phyloP scores from a whole-genome alignment of 1,139 yeast genomes.

The Pichia sorboxylosa region DNA sequence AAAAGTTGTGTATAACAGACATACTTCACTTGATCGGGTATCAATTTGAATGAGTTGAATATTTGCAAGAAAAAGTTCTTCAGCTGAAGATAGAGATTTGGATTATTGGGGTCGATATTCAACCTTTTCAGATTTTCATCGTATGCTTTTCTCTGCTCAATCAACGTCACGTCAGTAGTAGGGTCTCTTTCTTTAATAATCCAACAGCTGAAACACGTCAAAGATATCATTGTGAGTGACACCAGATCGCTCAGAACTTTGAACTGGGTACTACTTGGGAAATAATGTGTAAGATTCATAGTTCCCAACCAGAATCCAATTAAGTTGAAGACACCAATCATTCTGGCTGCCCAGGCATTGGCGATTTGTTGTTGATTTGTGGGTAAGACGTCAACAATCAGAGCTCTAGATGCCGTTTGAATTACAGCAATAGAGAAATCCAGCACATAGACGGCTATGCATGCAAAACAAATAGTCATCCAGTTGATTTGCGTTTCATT shows the following conservation, averaged over 20 bases:
- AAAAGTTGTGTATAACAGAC: conserved; percentile 36
- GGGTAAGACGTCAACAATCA: conserved; percentile 47
- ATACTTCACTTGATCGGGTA: conserved; percentile 32
- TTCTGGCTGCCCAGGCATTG: conserved; percentile 66
- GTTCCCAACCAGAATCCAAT: conserved; percentile 42
- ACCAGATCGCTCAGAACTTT: conserved; percentile 37
- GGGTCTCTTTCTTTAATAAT: conserved; percentile 36
- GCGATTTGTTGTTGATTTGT: conserved; percentile 42
- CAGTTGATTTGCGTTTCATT: conserved; percentile 16
- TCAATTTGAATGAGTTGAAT: conserved; percentile 26
- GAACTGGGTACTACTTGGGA: conserved; percentile 38
- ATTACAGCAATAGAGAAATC: conserved; percentile 49
- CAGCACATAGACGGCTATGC: conserved; percentile 36
- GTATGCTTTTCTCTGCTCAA: conserved; percentile 25
- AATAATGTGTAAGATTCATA: conserved; percentile 26
- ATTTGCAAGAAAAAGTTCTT: conserved; percentile 28
- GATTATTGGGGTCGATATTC: conserved; percentile 23
- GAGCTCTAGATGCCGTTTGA: conserved; percentile 49
- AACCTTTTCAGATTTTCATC: conserved; percentile 21
- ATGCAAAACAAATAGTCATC: conserved; percentile 34
- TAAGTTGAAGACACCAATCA: conserved; percentile 49
- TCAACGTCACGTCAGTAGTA: conserved; percentile 28
- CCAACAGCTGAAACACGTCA: conserved; percentile 31
- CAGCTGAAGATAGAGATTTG: conserved; percentile 16
- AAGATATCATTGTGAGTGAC: conserved; percentile 27